phyloP scores from a whole-genome alignment of 2,329 filamentous ascomycete genomes.

The Fusarium fujikuroi region DNA sequence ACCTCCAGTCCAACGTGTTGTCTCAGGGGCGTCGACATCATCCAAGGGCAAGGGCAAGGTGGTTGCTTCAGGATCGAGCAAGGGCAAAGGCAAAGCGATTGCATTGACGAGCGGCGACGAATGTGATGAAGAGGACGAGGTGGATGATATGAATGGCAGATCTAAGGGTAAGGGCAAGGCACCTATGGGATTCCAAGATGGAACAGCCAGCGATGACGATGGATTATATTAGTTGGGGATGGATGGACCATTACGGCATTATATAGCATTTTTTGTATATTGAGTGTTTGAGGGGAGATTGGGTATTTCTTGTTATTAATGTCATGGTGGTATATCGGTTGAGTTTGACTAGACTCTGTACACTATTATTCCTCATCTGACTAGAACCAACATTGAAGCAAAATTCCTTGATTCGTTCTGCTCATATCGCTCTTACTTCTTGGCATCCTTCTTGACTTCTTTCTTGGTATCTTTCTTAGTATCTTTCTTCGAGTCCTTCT shows the following conservation, averaged over 20 bases:
- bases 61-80: conserved; percentile 38
- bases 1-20: conserved; percentile 38
- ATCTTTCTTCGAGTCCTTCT: background rate
- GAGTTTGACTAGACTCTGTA: conserved; percentile 27
- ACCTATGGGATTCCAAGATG: conserved; percentile 62
- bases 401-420: conserved; percentile 17
- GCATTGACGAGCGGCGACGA: conserved; percentile 49
- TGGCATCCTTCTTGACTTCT: conserved; percentile 10
- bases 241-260: conserved; percentile 1
- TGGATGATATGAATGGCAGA: conserved; percentile 47
- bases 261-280: conserved; percentile 30
- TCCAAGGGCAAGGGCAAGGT: conserved; percentile 50
- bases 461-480: background rate
- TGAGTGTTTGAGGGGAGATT: conserved; percentile 15
- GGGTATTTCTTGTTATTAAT: conserved; percentile 32
- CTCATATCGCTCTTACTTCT: conserved; percentile 19
- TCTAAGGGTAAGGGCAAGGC: conserved; percentile 69
- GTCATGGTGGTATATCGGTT: conserved; percentile 29
- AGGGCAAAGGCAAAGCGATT: conserved; percentile 51
- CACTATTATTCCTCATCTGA: conserved; percentile 11
- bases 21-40: conserved; percentile 44
- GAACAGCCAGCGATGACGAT: conserved; percentile 66
- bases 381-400: background rate
- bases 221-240: conserved; percentile 59
- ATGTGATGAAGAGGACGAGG: conserved; percentile 49